Base-by-base conservation (phyloP, 331 rosid genomes). In the Rhamnella rubrinervis region DNA sequence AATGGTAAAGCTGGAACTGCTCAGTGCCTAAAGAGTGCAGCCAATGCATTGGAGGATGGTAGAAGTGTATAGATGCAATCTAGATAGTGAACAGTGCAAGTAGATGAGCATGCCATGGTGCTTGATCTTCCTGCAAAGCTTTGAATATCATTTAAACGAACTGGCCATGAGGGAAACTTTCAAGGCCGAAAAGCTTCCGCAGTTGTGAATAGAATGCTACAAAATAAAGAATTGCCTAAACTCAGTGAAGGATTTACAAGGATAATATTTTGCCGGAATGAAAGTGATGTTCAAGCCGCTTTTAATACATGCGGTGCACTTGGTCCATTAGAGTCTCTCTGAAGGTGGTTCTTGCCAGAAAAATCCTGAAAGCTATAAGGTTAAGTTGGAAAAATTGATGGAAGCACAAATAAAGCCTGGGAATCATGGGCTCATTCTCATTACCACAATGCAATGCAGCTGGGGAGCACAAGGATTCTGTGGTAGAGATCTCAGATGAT, bases 161-260 rank as follows among this genome's bases (percentile, higher is more conserved):
- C 82, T 4, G 95, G 83, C 47, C 98, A 90, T 78, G 98, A 93
- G 73, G 98, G 98, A 66, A 93, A 87, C 70, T 77, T 93, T 80
- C 93, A 91, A 79, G 98, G 98, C n/a, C 91, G 96, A 71, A 93
- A 77, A 81, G 98, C 98, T 37, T 96, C 97, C 59, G 96, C 83
- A 25, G 96, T 90, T 71, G 97, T 93, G 80, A 90, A 93, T 81
- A 87, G 87, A 84, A 85, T 93, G 98, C 81, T 93, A 76, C 91
- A 90, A 75, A 87, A 74, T 82, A 93, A 88, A 73, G 95, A 93
- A 75, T 70, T 89, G 69, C 97, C 98, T 25, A 88, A 87, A 55
- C 58, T 88, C 61, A 85, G 75, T 67, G 97, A 93, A 83, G 97
- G 98, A 39, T 90, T 69, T 80, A 71, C 59, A 63, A 81, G 92